Evolutionary conservation across 2,329 filamentous ascomycete genomes (phyloP), one percentile per base, ranked within the genome.

Genomic region (Fusarium algeriense): DNA sequence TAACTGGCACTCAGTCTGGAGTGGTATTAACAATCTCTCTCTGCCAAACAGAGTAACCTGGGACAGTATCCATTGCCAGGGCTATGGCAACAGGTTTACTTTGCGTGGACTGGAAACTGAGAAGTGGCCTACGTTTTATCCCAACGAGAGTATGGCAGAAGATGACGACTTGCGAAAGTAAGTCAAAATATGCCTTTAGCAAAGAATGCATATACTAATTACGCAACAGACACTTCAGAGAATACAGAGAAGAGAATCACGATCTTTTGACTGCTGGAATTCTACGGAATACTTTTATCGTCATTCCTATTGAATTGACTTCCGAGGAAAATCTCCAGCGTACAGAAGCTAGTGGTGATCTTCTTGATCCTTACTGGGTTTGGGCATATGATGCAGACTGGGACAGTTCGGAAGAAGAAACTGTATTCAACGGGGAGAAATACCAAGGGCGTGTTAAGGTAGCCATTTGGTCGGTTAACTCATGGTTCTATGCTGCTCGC

Each of bases 321-420:
- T 30, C 28, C 30, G 28, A 38, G n/a, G n/a, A n/a, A n/a, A n/a
- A n/a, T n/a, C n/a, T n/a, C n/a, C n/a, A n/a, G n/a, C n/a, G n/a
- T n/a, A n/a, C n/a, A n/a, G n/a, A n/a, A n/a, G n/a, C n/a, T n/a
- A n/a, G n/a, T n/a, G n/a, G n/a, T n/a, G n/a, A 44, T 7, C 17
- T 17, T 30, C 44, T 46, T 46, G 35, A 49, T 41, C 49, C 50
- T 11, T 60, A 12, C n/a, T 73, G 69, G 70, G 64, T 71, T 48
- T 75, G 70, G 73, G 71, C 70, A 57, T 71, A 71, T 38, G 67
- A 74, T 54, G 60, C 67, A 13, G 56, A 73, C 30, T 74, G 67
- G 71, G 60, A 69, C 8, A 48, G 56, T 26, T 45, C 30, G 6
- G 48, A 45, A 19, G 55, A 64, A 10, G 64, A 59, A 43, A 49